phyloP scores from a whole-genome alignment of 2,329 filamentous ascomycete species.

The Colletotrichum graminicola region DNA sequence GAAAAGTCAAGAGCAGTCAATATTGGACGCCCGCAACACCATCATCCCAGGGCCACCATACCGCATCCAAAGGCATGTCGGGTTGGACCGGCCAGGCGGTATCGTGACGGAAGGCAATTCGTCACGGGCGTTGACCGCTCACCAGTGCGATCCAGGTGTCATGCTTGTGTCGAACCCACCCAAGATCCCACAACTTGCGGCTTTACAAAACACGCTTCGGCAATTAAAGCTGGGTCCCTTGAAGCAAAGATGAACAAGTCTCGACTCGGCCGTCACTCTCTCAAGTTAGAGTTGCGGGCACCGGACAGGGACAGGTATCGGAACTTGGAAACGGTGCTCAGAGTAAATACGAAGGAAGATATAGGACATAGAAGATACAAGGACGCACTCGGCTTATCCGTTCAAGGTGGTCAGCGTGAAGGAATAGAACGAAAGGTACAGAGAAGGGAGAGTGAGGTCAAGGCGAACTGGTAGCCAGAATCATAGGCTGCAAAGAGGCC shows the following conservation, averaged over 20 bases:
- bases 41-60: neutral
- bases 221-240: conserved; percentile 28
- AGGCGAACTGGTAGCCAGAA: conserved; percentile 9
- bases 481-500: neutral
- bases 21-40: conserved; percentile 13
- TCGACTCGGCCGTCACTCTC: conserved; percentile 18
- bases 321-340: neutral
- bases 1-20: neutral
- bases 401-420: neutral
- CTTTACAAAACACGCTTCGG: conserved; percentile 1
- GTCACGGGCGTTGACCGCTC: conserved; percentile 14
- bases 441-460: neutral
- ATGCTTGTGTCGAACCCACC: conserved; percentile 30
- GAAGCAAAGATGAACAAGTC: conserved; percentile 15
- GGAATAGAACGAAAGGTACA: neutral
- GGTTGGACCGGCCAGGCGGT: conserved; percentile 7
- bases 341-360: neutral
- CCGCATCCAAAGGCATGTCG: conserved; percentile 7
- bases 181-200: conserved; percentile 12
- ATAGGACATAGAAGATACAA: neutral
- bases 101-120: conserved; percentile 34
- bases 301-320: neutral
- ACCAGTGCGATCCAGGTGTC: conserved; percentile 4
- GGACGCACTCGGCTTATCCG: conserved; percentile 1
- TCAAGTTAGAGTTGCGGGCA: neutral